phyloP scores from a whole-genome alignment of 768 basidiomycete genomes.

The Coprinellus micaceus region DNA sequence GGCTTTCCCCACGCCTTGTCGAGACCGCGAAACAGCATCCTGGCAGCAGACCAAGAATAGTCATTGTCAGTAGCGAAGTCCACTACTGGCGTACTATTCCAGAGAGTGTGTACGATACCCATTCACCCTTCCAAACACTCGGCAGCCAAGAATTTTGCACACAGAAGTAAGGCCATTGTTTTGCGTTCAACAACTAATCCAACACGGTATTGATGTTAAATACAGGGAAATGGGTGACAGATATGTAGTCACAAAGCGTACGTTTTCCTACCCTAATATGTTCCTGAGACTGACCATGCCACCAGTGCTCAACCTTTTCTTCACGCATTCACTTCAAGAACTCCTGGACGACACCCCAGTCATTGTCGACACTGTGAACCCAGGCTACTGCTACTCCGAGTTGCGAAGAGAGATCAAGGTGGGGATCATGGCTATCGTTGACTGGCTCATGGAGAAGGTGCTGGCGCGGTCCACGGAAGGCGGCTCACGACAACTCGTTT shows the following conservation, averaged over 20 bases:
- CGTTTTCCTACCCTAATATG: not conserved
- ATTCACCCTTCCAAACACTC: constrained; percentile 27
- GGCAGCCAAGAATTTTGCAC: constrained; percentile 27
- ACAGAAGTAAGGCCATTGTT: not conserved
- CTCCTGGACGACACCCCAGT: constrained; percentile 24
- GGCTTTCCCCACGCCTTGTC: constrained; percentile 38
- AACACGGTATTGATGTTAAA: not conserved
- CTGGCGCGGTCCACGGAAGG: constrained; percentile 36
- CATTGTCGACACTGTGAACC: constrained; percentile 35
- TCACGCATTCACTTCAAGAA: constrained; percentile 33
- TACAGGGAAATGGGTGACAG: not conserved
- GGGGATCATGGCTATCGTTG: constrained; percentile 14
- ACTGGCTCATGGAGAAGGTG: constrained; percentile 23
- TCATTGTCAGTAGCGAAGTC: constrained; percentile 38
- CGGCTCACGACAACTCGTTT: constrained; percentile 33
- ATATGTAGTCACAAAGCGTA: constrained; percentile 4
- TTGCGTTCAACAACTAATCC: not conserved
- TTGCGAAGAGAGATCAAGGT: constrained; percentile 27
- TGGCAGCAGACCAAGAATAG: constrained; percentile 28
- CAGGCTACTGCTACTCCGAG: constrained; percentile 40
- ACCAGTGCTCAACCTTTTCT: constrained; percentile 43
- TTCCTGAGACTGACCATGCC: not conserved
- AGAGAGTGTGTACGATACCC: constrained; percentile 16
- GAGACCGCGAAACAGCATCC: constrained; percentile 28
- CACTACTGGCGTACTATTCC: constrained; percentile 29